phyloP scores from a whole-genome alignment of 176 grass and related monocot species.

The barley (Hordeum vulgare) region MorexV3_pseudomolecules_assembly NC_058518.1:270558969-270559468 shows the following conservation, averaged over 20 bases:
- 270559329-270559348: neutral
- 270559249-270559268: neutral
- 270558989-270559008: conserved; percentile 88
- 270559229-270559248: too few relatives aligned
- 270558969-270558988: conserved; percentile 99
- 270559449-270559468: neutral
- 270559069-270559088: conserved; percentile 6
- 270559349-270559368: neutral
- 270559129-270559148: neutral
- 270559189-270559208: neutral
- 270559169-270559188: neutral
- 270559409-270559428: neutral
- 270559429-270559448: conserved; percentile 3
- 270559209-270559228: neutral
- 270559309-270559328: neutral
- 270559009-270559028: conserved; percentile 77
- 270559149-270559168: neutral
- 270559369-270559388: neutral
- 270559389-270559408: neutral
- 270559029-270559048: conserved; percentile 11
- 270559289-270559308: neutral
- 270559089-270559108: neutral
- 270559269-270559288: neutral
- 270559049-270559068: neutral
- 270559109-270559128: neutral